A percentile compares a stretch with the other conserved stretches of the same genome.
These are phyloP conservation scores for Beauveria sp. DNA, from an alignment of 2,329 filamentous ascomycete genomes.

Conservation along the genomic window DNA sequence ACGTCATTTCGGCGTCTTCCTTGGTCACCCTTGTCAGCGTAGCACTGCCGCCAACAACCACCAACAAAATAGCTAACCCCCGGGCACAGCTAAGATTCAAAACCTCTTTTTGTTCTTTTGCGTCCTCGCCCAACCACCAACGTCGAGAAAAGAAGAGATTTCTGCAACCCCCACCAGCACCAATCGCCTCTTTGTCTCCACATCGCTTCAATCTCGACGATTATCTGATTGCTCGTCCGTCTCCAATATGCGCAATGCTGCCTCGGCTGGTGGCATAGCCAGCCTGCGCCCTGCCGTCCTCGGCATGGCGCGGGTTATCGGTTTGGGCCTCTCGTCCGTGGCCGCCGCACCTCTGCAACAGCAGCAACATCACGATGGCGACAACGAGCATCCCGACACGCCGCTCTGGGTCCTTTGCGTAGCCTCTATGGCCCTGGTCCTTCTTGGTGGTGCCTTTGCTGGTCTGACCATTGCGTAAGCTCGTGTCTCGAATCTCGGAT, in stretches of 20 bases:
- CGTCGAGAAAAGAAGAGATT: too few species aligned
- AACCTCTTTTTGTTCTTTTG: too few species aligned
- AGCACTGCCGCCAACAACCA: too few species aligned
- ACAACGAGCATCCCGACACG: slow-evolving; percentile 43
- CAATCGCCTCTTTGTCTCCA: not conserved
- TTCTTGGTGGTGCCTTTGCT: slow-evolving; percentile 87
- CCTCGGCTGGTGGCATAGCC: slow-evolving; percentile 26
- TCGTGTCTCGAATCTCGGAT: not conserved
- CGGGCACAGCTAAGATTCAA: too few species aligned
- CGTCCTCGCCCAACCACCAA: too few species aligned
- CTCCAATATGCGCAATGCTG: slow-evolving; percentile 21
- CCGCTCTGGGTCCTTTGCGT: slow-evolving; percentile 74
- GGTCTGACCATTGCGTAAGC: slow-evolving; percentile 81
- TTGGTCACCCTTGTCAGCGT: too few species aligned
- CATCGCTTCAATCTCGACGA: not conserved
- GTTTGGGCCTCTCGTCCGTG: slow-evolving; percentile 40
- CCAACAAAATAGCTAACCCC: too few species aligned
- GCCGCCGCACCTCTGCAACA: slow-evolving; percentile 37
- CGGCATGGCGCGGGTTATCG: slow-evolving; percentile 44
- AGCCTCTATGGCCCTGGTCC: slow-evolving; percentile 71
- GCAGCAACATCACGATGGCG: slow-evolving; percentile 27
- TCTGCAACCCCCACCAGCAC: not conserved
- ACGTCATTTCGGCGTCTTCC: too few species aligned
- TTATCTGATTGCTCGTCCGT: not conserved
- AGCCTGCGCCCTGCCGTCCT: slow-evolving; percentile 42